Evolutionary conservation across 768 basidiomycete genomes (phyloP), one percentile per base, ranked within the genome.

Genomic region (Cystobasidium onofrii): DNA sequence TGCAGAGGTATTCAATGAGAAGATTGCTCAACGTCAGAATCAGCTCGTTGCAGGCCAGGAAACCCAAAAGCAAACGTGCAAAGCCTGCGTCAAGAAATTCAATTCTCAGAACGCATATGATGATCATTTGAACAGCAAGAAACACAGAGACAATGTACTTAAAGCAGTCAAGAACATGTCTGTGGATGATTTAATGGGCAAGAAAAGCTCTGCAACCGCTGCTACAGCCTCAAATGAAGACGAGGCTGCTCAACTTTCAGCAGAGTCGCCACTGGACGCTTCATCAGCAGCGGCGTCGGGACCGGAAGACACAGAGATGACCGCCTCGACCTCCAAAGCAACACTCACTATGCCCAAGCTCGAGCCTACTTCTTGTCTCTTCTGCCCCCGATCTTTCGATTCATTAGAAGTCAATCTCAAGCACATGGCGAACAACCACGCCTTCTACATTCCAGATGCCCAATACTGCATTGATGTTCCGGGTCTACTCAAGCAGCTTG

Each of bases 401-500:
- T 83, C 86, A 12, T 81, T 91, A 39, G 84, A 87, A 20, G 86
- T 84, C 3, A 92, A 88, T 78, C 85, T 94, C 46, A 82, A 85
- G 0, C 96, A 99, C 84, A 99, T 99, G 96, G 87, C 89, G 46
- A 80, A 81, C 63, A 81, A 81, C 0, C 96, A 99, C 82, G 92
- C 92, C 10, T 98, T 98, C 85, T 96, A 95, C 84, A 85, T 99
- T 75, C 96, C 96, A 55, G 94, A 98, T 78, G 87, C 88, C 50
- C 91, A 96, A 61, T 94, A 90, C 81, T 87, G 98, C 77, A 83
- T 89, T 78, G 92, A 98, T 81, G 81, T 90, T 43, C 77, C 86
- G 4, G 96, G 95, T 2, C 86, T 99, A 55, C 82, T 98, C 74
- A 81, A 83, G 7, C 91, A 94, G 81, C 86, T 99, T 7, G 92